Evolutionary conservation across 106 monocot species (phyloP), one percentile per base, ranked within the genome.

Genomic region (Amphibolis antarctica): DNA sequence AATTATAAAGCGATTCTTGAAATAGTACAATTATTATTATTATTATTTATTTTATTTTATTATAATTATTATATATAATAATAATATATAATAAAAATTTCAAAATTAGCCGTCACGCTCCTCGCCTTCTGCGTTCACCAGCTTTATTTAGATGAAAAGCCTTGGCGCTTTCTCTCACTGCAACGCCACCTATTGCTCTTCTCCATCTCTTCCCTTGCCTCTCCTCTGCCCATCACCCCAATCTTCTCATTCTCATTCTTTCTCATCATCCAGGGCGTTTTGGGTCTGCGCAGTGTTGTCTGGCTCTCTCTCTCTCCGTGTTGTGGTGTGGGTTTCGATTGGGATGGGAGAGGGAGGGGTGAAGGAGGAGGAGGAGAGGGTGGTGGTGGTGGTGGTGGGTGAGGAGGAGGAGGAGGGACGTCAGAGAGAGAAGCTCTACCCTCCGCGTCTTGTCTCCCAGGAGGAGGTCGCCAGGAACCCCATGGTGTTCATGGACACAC

Each of bases 361-460:
- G 48, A n/a, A 25, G 13, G 45, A 64, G 22, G 49, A 18, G 49
- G 28, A 48, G 24, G 19, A 53, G 26, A 46, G 3, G 51, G 52
- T 66, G 66, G 30, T 19, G 51, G n/a, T 36, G 12, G 47, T 14
- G 21, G 46, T 13, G 23, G 64, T 1, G 1, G 21, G 10, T 10
- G 44, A 25, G 23, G 64, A 24, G n/a, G 17, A 21, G 22, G 53
- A 18, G 25, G 36, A 20, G 6, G 31, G 43, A n/a, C 47, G 13
- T 12, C 17, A 46, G 48, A 22, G 21, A 77, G 48, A 22, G 22
- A 77, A 66, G 78, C 44, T 73, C 1, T 93, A 93, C 48, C 92
- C 92, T 51, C 13, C 71, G n/a, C 72, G 85, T 5, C 61, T 85
- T 1, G 46, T 69, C 14, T 63, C 85, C 9, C 88, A 93, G 52